Evolutionary conservation across 176 grass and related monocot species (phyloP), one percentile per base, ranked within the genome.

Genomic region (Elymus sibiricus): DNA sequence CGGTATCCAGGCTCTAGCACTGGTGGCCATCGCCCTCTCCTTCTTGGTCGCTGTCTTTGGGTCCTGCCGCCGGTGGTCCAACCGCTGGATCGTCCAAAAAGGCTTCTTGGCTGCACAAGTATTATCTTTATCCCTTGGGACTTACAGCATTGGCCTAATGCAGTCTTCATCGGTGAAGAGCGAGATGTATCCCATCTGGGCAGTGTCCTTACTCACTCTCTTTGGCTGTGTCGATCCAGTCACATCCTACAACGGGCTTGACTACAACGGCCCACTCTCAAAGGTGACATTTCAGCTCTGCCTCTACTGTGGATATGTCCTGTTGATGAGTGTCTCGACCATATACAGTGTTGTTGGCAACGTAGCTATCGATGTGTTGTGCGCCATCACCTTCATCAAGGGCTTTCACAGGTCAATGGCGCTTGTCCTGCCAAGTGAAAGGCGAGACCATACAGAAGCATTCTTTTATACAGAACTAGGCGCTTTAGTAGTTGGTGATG

Each of bases 101-200:
- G 75, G 75, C 14, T 34, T 77, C 46, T 59, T 77, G 6, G 75
- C 29, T 34, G 75, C 75, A n/a, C 2, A 77, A 0, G 51, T 37
- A 11, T 35, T 59, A 37, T 55, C 51, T 37, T 5, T 77, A 29
- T 77, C 75, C 13, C 27, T 77, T 14, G 75, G 75, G 28, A 77
- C 75, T 5, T 77, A 77, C 51, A 37, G 49, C 31, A 59, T 77
- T 37, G 75, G 75, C 31, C 5, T 59, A 59, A 77, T 77, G 75
- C 75, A 77, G 24, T 77, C 75, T 35, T 77, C 75, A 1, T 13
- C 51, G 4, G 75, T 77, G 8, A 77, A 77, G 75, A 77, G 75
- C 19, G 75, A 77, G 19, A 77, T 77, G 75, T 77, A 77, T 24
- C 75, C 75, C 19, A 7, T 77, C 22, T 77, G 75, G 75, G 8